A percentile compares a stretch with the other conserved stretches of the same genome.
Conservation (phyloP, 768 basidiomycete genomes). For the Pulveroboletus sp. region DNA sequence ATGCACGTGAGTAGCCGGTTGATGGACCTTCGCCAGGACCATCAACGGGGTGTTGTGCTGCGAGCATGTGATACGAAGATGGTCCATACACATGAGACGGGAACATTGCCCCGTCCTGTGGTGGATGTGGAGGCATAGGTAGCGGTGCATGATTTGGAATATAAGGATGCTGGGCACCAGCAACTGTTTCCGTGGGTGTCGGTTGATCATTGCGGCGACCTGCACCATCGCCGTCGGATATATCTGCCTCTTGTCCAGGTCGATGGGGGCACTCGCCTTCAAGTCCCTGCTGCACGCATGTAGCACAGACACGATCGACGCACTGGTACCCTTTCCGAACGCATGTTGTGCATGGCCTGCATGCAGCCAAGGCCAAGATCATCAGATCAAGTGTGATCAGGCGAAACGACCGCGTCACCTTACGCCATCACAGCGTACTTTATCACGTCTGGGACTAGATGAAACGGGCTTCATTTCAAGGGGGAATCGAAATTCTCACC, state of each 20-base stretch:
- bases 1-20: conserved; percentile 20
- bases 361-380: conserved; percentile 6
- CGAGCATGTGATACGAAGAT: conserved; percentile 27
- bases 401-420: conserved; percentile 34
- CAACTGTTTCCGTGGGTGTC: neutral
- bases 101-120: conserved; percentile 22
- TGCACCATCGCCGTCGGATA: conserved; percentile 25
- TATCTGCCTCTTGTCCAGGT: conserved; percentile 17
- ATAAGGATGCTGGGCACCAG: conserved; percentile 12
- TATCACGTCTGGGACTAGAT: conserved; percentile 45
- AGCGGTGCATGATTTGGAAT: conserved; percentile 9
- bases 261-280: conserved; percentile 45
- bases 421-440: conserved; percentile 56
- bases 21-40: conserved; percentile 21
- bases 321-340: conserved; percentile 49
- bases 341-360: conserved; percentile 49
- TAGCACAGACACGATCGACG: conserved; percentile 43
- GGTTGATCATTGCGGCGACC: conserved; percentile 1
- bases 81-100: conserved; percentile 26
- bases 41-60: conserved; percentile 19
- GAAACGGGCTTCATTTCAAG: conserved; percentile 6
- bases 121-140: conserved; percentile 9
- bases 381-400: conserved; percentile 2
- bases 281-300: conserved; percentile 42
- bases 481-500: conserved; percentile 33